Evolutionary conservation across 495 filamentous ascomycete genomes (phyloP).

Genomic region (Penicillium cataractarum): DNA sequence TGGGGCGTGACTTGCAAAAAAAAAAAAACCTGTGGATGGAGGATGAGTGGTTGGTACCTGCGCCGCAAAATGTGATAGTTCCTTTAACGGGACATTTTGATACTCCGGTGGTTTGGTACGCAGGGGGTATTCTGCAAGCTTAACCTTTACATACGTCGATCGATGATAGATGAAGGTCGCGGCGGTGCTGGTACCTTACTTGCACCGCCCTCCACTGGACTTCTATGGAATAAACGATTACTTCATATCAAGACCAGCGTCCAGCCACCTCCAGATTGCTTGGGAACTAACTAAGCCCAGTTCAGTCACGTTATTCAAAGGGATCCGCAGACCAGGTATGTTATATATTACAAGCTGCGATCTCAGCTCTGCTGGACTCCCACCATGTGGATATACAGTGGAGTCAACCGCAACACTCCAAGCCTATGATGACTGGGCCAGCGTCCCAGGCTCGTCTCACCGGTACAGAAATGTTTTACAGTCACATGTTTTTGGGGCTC

Average conservation of each 20-base stretch:
- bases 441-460: conserved; percentile 17
- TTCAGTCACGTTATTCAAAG: not conserved
- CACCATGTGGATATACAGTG: conserved; percentile 24
- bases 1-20: conserved; percentile 1
- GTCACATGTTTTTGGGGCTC: not conserved
- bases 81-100: not conserved
- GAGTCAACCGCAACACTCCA: conserved; percentile 12
- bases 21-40: not conserved
- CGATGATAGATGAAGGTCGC: not conserved
- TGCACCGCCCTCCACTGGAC: too few species aligned
- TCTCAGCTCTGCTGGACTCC: conserved; percentile 24
- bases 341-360: conserved; percentile 13
- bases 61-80: not conserved
- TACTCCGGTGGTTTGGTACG: not conserved
- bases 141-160: not conserved
- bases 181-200: not conserved
- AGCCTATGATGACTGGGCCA: conserved; percentile 23
- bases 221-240: too few species aligned
- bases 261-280: conserved; percentile 26
- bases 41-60: not conserved
- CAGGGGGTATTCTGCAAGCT: not conserved
- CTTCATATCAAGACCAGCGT: not conserved
- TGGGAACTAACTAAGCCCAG: not conserved
- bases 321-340: conserved; percentile 1
- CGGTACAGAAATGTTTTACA: conserved; percentile 21